Conservation (phyloP, 1,139 yeast species). For the Arxiozyma bovina region DNA sequence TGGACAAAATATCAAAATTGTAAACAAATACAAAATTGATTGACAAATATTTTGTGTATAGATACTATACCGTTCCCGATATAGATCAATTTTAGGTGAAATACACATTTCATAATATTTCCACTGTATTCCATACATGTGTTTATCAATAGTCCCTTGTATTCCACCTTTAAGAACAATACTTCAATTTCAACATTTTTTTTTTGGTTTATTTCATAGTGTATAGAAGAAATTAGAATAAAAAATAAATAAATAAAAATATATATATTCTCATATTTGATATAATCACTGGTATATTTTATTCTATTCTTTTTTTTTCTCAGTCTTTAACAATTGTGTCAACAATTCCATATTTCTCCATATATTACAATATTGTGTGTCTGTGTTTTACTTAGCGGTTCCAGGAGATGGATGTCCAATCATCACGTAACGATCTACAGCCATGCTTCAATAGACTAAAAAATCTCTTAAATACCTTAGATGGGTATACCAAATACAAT, state of each 20-base stretch:
- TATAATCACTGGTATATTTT: neutral
- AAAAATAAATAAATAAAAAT: too few relatives aligned
- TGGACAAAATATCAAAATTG: neutral
- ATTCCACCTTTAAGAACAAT: neutral
- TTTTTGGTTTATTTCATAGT: neutral
- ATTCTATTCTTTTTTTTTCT: too few relatives aligned
- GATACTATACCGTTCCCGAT: neutral
- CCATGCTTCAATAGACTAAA: slow-evolving; percentile 5
- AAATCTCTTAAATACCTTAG: neutral
- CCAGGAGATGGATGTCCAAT: slow-evolving; percentile 1
- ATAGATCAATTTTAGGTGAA: neutral
- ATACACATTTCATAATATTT: too few relatives aligned
- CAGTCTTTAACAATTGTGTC: neutral
- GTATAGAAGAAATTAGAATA: neutral
- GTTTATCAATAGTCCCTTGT: too few relatives aligned
- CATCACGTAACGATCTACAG: slow-evolving; percentile 1
- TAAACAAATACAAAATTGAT: neutral
- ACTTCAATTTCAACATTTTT: neutral
- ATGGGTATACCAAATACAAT: slow-evolving; percentile 2
- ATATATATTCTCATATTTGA: neutral
- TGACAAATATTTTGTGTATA: neutral
- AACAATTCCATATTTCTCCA: neutral
- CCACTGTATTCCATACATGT: neutral
- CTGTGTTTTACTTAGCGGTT: neutral
- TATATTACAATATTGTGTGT: neutral